Base-by-base conservation (phyloP, 208 protist genomes). In the Trypanosoma scelopori region DNA sequence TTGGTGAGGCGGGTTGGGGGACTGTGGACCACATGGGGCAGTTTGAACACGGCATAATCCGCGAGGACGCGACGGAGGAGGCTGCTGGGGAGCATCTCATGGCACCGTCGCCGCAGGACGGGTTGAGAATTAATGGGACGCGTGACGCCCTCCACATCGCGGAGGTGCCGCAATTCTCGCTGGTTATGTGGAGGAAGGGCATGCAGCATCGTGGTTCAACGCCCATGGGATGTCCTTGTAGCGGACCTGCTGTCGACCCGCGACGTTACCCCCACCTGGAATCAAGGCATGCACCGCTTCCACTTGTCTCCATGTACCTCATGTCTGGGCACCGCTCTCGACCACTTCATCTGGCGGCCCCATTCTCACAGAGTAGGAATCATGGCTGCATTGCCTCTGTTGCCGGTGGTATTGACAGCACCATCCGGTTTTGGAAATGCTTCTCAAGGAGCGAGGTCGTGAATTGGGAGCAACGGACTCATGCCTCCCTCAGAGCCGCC, bases 341-440 rank as follows among this genome's bases (percentile, higher is more conserved):
- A 1, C 88, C 88, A 23, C 65, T 94, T 27, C 75, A 87, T 30
- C 50, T 89, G 25, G 70, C 76, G 18, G 62, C 79, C 7, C 88
- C 88, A 18, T 91, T 88, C 53, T 28, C 56, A 32, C 70, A 76
- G 46, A 78, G 77, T 13, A 55, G 68, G 13, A 65, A 80, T 53
- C 51, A 52, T 22, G 81, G 87, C 35, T 87, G 70, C 50, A 74
- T 86, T 56, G 84, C 84, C 28, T 93, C 87, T 27, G 57, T 81
- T 28, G 81, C 87, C 0, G 84, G 80, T 20, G 88, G 82, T 15
- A 78, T 71, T 5, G 88, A 91, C 62, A 73, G 73, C 69, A 91
- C 83, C 18, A 81, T 94, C 46, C 77, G 88, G 9, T 90, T 94
- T 65, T 94, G 88, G 88, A 73, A 73, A 16, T 74, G 85, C 45